Evolutionary conservation across 2,329 filamentous ascomycete genomes (phyloP).

Genomic region (Dactylellina drechsleri): DNA sequence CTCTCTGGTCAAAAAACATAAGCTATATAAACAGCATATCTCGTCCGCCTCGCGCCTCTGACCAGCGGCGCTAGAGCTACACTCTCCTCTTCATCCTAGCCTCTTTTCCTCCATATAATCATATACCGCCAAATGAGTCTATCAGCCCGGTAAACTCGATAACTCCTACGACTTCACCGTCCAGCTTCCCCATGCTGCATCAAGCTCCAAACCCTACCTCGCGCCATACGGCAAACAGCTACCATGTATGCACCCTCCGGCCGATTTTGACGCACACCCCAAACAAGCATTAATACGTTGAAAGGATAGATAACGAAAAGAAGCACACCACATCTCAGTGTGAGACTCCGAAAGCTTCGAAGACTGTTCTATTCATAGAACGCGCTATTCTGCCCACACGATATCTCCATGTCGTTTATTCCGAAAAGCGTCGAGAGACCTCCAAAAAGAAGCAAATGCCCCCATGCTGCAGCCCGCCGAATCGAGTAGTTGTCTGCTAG

Average conservation of each 20-base stretch:
- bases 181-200: conserved; percentile 44
- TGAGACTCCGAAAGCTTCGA: neutral
- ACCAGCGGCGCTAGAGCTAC: conserved; percentile 10
- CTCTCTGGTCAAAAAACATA: conserved; percentile 25
- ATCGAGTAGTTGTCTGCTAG: conserved; percentile 8
- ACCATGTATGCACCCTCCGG: conserved; percentile 2
- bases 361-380: conserved; percentile 38
- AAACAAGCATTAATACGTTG: conserved; percentile 2
- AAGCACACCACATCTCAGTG: neutral
- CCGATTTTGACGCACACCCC: conserved; percentile 9
- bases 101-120: neutral
- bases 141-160: neutral
- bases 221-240: conserved; percentile 4
- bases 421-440: neutral
- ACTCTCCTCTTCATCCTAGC: conserved; percentile 23
- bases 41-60: conserved; percentile 36
- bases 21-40: conserved; percentile 54
- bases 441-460: conserved; percentile 41
- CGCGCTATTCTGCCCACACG: conserved; percentile 23
- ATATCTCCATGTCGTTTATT: conserved; percentile 1
- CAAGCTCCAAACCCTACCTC: conserved; percentile 18
- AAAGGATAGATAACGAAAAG: conserved; percentile 36
- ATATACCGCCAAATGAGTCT: neutral
- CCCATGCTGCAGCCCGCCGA: conserved; percentile 2
- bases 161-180: conserved; percentile 36